Evolutionary conservation across 75 land plant species (phyloP).

Genomic region (Pinus albicaulis): DNA sequence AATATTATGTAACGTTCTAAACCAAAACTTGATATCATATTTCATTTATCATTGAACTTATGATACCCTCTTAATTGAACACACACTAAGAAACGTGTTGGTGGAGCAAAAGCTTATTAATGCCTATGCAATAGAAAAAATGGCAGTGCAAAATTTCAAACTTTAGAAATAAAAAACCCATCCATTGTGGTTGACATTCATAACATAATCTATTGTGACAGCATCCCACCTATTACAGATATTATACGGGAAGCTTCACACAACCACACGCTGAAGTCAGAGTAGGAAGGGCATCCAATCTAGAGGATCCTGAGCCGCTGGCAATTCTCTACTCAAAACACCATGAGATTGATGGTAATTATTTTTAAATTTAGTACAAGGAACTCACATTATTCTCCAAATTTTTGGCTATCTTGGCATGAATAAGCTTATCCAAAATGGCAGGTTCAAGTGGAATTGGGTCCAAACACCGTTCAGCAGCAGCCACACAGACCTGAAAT

Average conservation of each 20-base stretch:
- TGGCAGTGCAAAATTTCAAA: not conserved
- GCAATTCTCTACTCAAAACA: not conserved
- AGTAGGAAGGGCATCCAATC: not conserved
- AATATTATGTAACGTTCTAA: not conserved
- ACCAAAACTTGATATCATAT: not conserved
- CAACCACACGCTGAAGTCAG: not conserved
- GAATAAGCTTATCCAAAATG: constrained; percentile 80
- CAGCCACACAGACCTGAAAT: constrained; percentile 81
- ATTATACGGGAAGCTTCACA: not conserved
- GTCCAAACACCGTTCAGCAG: constrained; percentile 93
- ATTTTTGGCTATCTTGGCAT: constrained; percentile 64
- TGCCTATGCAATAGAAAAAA: not conserved
- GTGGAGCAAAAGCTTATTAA: not conserved
- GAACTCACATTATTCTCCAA: not conserved
- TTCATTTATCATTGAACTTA: not conserved
- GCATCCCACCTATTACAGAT: not conserved
- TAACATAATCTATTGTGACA: not conserved
- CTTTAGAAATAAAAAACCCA: not conserved
- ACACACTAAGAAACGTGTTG: not conserved
- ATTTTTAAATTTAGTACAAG: not conserved
- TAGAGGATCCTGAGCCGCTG: not conserved
- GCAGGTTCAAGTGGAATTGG: constrained; percentile 81
- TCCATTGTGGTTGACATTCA: not conserved
- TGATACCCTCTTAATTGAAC: not conserved
- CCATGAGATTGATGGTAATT: not conserved